Conservation (phyloP, 257 asterid genomes). For the Solanum pennellii region DNA sequence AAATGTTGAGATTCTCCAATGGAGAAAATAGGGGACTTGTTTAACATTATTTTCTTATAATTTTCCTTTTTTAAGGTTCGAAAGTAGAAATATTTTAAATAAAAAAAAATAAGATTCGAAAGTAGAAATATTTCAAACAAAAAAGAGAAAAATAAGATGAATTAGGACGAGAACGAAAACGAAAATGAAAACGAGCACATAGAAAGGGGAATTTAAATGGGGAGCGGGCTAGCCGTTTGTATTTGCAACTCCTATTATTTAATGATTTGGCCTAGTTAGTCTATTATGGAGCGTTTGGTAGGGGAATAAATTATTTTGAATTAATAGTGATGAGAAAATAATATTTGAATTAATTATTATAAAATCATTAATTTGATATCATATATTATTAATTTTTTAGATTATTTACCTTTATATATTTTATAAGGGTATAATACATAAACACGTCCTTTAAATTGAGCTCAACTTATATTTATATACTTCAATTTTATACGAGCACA, state of each 20-base stretch:
- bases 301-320: background rate
- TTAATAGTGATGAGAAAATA: background rate
- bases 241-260: background rate
- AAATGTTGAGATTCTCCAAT: background rate
- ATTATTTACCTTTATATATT: background rate
- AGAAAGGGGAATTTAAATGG: background rate
- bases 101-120: no score
- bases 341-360: background rate
- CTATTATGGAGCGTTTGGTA: background rate
- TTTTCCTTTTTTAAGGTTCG: no score
- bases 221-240: background rate
- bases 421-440: no score
- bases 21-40: background rate
- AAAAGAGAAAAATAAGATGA: no score
- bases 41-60: background rate
- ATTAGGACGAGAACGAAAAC: background rate
- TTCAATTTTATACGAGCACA: rapidly evolving
- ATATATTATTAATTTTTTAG: background rate
- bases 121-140: background rate
- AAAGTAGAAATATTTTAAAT: no score
- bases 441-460: no score
- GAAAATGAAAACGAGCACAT: no score
- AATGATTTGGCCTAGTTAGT: no score
- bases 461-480: rapidly evolving
- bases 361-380: no score